phyloP scores from a whole-genome alignment of 352 stramenopile species.

The Pythium volutum region DNA sequence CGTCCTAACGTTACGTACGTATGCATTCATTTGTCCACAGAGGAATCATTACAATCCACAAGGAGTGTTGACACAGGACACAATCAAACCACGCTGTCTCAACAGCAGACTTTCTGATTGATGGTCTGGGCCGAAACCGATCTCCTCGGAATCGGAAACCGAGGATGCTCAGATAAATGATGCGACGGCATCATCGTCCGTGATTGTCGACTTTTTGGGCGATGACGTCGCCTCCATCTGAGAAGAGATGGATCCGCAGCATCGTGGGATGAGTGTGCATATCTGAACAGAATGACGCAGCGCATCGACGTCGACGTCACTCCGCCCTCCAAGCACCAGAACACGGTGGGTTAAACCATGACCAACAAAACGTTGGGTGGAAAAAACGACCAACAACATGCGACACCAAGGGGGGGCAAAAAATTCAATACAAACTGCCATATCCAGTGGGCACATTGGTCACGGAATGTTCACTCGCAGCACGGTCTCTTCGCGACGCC shows the following conservation, averaged over 20 bases:
- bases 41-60: no score
- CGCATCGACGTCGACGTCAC: constrained; percentile 9
- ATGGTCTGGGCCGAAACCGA: no score
- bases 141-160: not conserved
- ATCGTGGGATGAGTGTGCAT: not conserved
- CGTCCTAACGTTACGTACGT: no score
- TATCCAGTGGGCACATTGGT: not conserved
- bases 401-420: no score
- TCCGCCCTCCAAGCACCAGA: not conserved
- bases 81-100: not conserved
- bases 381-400: not conserved
- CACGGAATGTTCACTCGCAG: constrained; percentile 52
- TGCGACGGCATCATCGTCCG: constrained; percentile 15
- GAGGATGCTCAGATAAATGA: constrained; percentile 6
- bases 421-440: not conserved
- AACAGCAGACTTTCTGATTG: not conserved
- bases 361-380: not conserved
- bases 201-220: not conserved
- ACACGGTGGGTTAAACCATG: not conserved
- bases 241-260: no score
- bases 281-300: constrained; percentile 1
- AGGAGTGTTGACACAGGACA: no score
- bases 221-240: constrained; percentile 8
- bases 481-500: constrained; percentile 52
- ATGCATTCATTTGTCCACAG: no score